phyloP scores from a whole-genome alignment of 1,139 yeast genomes.

The Lodderomyces metapsilosis region DNA sequence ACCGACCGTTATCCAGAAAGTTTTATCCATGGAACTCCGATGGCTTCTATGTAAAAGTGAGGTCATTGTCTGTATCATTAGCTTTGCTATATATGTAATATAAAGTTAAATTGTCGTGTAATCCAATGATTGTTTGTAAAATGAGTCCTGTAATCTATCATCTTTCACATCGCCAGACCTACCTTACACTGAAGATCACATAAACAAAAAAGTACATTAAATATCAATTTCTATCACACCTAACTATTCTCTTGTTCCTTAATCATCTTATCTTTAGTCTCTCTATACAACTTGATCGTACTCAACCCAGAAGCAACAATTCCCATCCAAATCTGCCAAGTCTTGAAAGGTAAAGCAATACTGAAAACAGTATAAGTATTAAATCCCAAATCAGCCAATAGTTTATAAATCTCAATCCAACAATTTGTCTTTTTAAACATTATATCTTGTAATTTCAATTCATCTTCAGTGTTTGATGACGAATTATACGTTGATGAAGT shows the following conservation, averaged over 20 bases:
- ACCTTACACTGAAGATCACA: too few relatives aligned
- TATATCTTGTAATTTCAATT: constrained; percentile 28
- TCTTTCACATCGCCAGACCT: too few relatives aligned
- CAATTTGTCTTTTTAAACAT: constrained; percentile 40
- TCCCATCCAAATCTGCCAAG: constrained; percentile 51
- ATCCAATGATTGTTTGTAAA: too few relatives aligned
- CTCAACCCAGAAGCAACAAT: constrained; percentile 42
- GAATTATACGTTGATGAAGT: constrained; percentile 2
- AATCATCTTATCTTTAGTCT: constrained; percentile 31
- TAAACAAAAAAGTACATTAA: not conserved
- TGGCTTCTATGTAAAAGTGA: too few relatives aligned
- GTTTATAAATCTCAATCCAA: constrained; percentile 42
- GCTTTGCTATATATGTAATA: too few relatives aligned
- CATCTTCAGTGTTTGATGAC: constrained; percentile 18
- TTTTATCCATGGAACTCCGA: too few relatives aligned
- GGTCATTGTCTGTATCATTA: too few relatives aligned
- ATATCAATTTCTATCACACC: constrained; percentile 4
- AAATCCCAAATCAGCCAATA: constrained; percentile 41
- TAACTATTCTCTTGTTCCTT: constrained; percentile 16
- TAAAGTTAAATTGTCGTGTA: too few relatives aligned
- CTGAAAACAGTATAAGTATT: constrained; percentile 46
- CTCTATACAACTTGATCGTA: constrained; percentile 40
- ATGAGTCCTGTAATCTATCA: too few relatives aligned
- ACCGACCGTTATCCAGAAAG: too few relatives aligned
- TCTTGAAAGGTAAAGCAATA: constrained; percentile 39